Base-by-base conservation (phyloP, 495 filamentous ascomycete species). In the Delitschia confertaspora region DNA sequence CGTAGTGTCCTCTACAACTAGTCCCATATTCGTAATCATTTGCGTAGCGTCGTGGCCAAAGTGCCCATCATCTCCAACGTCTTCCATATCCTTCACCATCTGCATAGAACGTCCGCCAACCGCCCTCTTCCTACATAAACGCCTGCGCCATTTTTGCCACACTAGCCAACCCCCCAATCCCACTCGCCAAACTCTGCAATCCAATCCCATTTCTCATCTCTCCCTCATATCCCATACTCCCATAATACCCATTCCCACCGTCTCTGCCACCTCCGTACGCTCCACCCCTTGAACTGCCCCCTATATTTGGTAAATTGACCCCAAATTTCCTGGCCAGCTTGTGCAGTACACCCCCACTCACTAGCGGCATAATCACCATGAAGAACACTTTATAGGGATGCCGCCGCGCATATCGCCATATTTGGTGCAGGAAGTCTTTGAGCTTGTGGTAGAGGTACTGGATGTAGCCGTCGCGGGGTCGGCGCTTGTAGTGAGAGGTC, bases 301-400 rank as follows among this genome's bases (percentile, higher is more conserved):
- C 74, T 16, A 80, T 60, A 61, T 79, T 64, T 1, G 88, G 87
- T 53, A 95, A 55, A 29, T 78, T 67, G 30, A 95, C 66, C 0
- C 87, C 87, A 59, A 95, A 78, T 62, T 79, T 75, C 17, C 72
- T 72, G 9, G 91, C 68, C 17, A 93, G 60, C 20, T 76, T 79
- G 3, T 75, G 73, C 54, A 95, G 62, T 19, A 84, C 79, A 4
- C 88, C 88, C 36, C 84, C 84, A 0, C 80, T 85, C 43, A 94
- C 66, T 33, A 95, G 69, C 14, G 88, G 88, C 70, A 93, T 72
- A 39, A 93, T 75, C 22, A 93, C 80, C 49, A 91, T 69, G 68
- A 88, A 76, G 63, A 93, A 78, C 2, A 89, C 80, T 63, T 88
- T 91, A 51, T 85, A 53, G 0, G 88, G 88, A 58, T 94, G 76